Evolutionary conservation across 805 yeast genomes (phyloP), one percentile per base, ranked within the genome.

Genomic region (Barnettozyma wickerhamii): DNA sequence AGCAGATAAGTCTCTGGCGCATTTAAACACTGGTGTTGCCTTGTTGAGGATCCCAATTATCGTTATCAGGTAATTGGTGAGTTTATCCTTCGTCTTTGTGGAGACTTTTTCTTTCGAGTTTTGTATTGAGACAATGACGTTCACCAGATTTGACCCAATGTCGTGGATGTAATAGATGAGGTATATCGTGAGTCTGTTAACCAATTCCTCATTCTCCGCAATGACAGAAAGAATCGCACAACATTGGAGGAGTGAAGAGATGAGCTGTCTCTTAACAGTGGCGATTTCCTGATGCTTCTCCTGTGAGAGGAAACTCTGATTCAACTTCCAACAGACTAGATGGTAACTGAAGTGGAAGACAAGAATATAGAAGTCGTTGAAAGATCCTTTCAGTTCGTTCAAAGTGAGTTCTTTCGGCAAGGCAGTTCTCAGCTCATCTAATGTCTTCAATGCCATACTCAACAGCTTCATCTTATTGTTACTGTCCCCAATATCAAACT

Each of bases 401-500:
- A 45, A 31, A 28, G 24, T 38, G 28, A 53, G 41, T 2, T 35
- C 39, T 1, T 42, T 10, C 3, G 64, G 63, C 9, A 56, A 38
- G 1, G 63, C 43, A 5, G 34, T 35, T 12, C 42, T 46, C 36
- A 63, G 30, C 17, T 61, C 60, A 4, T 43, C 30, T 6, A 61
- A 37, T 1, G 59, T 46, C 18, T 44, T 50, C 30, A 52, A 46
- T 1, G 57, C 65, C 19, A 61, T 50, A 5, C 39, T 35, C 19
- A 60, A 33, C 7, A 62, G 40, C 18, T 49, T 59, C 19, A 40
- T 15, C 27, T 56, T 40, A 37, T 60, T 56, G 26, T 48, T 55
- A 1, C 60, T 56, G 38, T 62, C 68, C 7, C 66, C 66, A 28
- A 61, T 33, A 38, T 63, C 66, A 35, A 58, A 56, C 26, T 52